A percentile compares a stretch with the other conserved stretches of the same genome.
phyloP scores from a whole-genome alignment of 2,329 filamentous ascomycete species.

The Cordyceps pruinosa region DNA sequence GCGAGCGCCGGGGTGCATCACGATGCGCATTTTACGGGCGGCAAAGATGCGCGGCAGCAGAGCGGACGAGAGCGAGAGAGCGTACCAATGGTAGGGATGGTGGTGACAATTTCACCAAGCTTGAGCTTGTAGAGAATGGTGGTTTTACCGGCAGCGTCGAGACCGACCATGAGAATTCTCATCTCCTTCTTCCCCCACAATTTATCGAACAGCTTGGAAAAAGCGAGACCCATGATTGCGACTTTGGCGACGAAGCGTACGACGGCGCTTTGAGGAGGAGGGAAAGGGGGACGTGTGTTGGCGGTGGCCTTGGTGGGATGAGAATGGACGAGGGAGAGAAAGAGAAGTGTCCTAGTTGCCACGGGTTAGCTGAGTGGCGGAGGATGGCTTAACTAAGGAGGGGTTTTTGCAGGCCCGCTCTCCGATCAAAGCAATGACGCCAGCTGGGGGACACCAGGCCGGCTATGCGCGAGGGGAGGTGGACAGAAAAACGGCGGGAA shows the following conservation, averaged over 20 bases:
- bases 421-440: constrained; percentile 13
- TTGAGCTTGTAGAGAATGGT: constrained; percentile 99
- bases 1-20: not conserved
- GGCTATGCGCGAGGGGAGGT: not conserved
- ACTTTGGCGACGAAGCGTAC: constrained; percentile 31
- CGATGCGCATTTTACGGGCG: constrained; percentile 1
- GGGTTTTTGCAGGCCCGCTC: constrained; percentile 14
- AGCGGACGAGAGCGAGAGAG: constrained; percentile 1
- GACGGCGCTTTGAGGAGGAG: constrained; percentile 9
- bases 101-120: constrained; percentile 98
- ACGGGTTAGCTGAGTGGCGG: constrained; percentile 23
- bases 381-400: constrained; percentile 13
- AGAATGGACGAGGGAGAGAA: constrained; percentile 17
- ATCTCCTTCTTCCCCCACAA: constrained; percentile 99
- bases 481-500: not conserved
- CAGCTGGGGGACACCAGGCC: not conserved
- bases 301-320: constrained; percentile 22
- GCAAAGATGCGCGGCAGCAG: constrained; percentile 1
- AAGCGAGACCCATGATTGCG: constrained; percentile 92
- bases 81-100: constrained; percentile 95
- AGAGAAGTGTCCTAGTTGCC: constrained; percentile 23
- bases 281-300: constrained; percentile 16
- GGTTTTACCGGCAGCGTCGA: constrained; percentile 99
- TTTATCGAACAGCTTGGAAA: constrained; percentile 94
- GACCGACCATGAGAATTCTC: constrained; percentile 99